Evolutionary conservation across 2,329 filamentous ascomycete species (phyloP).

Genomic region (Neofusicoccum umdonicola): DNA sequence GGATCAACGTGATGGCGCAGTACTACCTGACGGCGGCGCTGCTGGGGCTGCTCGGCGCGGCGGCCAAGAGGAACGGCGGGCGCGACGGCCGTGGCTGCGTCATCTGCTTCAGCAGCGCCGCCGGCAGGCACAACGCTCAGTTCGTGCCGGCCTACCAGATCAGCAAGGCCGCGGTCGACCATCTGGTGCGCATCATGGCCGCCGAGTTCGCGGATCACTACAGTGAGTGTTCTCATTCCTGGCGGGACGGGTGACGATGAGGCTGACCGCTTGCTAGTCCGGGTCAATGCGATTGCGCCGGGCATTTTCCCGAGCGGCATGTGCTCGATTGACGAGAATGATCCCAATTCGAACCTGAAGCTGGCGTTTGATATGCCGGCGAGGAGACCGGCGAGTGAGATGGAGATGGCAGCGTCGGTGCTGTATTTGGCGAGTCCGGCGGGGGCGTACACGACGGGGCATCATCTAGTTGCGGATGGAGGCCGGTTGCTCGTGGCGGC

Average conservation of each 20-base stretch:
- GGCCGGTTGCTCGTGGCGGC: neutral
- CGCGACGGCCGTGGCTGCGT: constrained; percentile 41
- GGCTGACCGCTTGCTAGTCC: constrained; percentile 19
- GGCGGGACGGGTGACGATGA: constrained; percentile 21
- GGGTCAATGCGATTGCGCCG: constrained; percentile 37
- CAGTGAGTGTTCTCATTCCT: neutral
- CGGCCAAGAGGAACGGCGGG: constrained; percentile 10
- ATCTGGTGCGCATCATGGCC: constrained; percentile 40
- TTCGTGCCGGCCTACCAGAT: constrained; percentile 43
- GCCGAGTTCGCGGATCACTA: constrained; percentile 33
- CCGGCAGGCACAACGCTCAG: constrained; percentile 44
- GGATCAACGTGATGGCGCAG: constrained; percentile 45
- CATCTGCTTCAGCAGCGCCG: constrained; percentile 48
- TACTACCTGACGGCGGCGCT: constrained; percentile 52
- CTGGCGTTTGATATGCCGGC: neutral
- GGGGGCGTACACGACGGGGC: neutral
- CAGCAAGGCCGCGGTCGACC: constrained; percentile 44
- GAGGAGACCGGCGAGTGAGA: neutral
- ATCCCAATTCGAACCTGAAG: neutral
- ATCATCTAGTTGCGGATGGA: neutral
- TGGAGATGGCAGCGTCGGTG: neutral
- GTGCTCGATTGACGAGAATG: neutral
- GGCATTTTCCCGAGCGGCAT: constrained; percentile 31
- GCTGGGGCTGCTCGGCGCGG: constrained; percentile 44
- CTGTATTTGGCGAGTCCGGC: neutral